Base-by-base conservation (phyloP, 768 basidiomycete genomes). In the Tephrocybe sp. region DNA sequence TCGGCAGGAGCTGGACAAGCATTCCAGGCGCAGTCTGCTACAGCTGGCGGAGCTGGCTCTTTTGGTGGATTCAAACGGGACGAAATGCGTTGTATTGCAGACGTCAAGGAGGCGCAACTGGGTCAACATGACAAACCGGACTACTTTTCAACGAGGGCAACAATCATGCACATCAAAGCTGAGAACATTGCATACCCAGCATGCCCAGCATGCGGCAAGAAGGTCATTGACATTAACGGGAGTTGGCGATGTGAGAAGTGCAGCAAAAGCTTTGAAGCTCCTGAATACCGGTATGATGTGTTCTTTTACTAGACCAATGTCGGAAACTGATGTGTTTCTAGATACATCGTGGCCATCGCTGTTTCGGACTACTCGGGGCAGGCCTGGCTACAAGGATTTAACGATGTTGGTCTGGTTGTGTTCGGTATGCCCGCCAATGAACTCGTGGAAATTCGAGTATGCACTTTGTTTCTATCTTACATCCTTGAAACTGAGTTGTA, bases 161-260 rank as follows among this genome's bases (percentile, higher is more conserved):
- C 92, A 1, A 76, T 97, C 51, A 87, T 89, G 75, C 92, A 92
- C 65, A 83, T 98, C 74, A 92, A 87, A 69, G 63, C 72, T 20
- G 89, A 93, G 26, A 90, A 80, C 54, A 73, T 98, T 39, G 78
- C 81, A 13, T 99, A 99, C 65, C 88, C 95, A 19, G 95, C 91
- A 14, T 99, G 97, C 64, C 85, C 81, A 34, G 77, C 74, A 8
- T 98, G 96, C 68, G 89, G 79, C 69, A 98, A 98, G 74, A 99
- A 98, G 69, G 89, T 98, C 5, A 68, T 80, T 1, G 78, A 89
- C 49, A 67, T 75, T 16, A 76, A 75, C n/a, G 77, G 73, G 38
- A 76, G 73, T n/a, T 98, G 92, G 92, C 72, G 81, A 39, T 98
- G 97, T 66, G 97, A 98, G 65, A 98, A 94, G 68, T 98, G 96